A percentile compares a stretch with the other conserved stretches of the same genome.
These are phyloP conservation scores for Huntiella abstrusa DNA, from an alignment of 2,329 filamentous ascomycete species.

Conservation along the genomic window DNA sequence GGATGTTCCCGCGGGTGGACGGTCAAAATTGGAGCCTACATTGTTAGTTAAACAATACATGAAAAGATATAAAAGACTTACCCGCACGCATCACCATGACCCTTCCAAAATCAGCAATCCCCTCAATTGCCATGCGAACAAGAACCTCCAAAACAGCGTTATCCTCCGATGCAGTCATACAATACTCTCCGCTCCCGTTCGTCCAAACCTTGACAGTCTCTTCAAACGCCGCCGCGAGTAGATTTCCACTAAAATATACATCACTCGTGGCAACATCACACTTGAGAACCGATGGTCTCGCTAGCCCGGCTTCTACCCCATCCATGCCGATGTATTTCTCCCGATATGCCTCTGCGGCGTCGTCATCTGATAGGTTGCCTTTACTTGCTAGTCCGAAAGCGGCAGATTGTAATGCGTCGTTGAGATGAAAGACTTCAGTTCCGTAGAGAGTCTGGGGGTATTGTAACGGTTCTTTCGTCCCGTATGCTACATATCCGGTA, in stretches of 20 bases:
- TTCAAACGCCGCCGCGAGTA: conserved; percentile 44
- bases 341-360: conserved; percentile 32
- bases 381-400: conserved; percentile 31
- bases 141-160: conserved; percentile 50
- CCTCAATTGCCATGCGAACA: conserved; percentile 35
- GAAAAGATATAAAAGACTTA: conserved; percentile 13
- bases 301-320: conserved; percentile 19
- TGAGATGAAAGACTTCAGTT: conserved; percentile 52
- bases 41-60: neutral
- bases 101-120: conserved; percentile 44
- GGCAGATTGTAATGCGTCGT: conserved; percentile 33
- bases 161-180: conserved; percentile 55
- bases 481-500: conserved; percentile 52
- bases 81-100: conserved; percentile 49
- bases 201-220: conserved; percentile 45
- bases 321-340: conserved; percentile 28
- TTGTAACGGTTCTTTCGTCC: conserved; percentile 31
- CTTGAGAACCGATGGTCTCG: conserved; percentile 34
- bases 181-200: conserved; percentile 49
- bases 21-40: conserved; percentile 48
- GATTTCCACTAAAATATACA: conserved; percentile 47
- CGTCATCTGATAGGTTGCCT: conserved; percentile 33
- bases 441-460: conserved; percentile 44
- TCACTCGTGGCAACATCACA: conserved; percentile 55
- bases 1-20: conserved; percentile 38